Percentiles rank a stretch among this genome's conserved stretches.
phyloP scores from a whole-genome alignment of 345 rosid species.

The Eucalyptus victrix region DNA sequence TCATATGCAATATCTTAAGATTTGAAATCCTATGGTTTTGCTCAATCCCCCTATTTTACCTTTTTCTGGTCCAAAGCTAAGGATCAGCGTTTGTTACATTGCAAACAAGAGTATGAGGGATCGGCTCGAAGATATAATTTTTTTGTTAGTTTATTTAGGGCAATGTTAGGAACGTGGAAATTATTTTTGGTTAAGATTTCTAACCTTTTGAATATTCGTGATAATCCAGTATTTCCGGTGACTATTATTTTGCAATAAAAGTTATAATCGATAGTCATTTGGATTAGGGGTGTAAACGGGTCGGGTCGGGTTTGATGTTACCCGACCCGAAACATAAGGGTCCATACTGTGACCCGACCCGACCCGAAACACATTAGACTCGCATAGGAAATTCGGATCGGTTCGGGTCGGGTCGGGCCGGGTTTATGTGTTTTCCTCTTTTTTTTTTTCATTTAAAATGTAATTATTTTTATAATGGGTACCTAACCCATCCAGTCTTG shows the following conservation, averaged over 20 bases:
- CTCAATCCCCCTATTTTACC: neutral
- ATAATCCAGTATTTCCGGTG: neutral
- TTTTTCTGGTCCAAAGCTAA: neutral
- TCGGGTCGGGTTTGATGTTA: too few species aligned
- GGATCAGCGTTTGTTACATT: neutral
- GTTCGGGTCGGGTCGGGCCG: too few species aligned
- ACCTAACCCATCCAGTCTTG: too few species aligned
- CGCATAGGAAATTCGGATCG: too few species aligned
- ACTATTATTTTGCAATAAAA: neutral
- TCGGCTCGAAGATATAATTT: neutral
- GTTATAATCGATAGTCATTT: neutral
- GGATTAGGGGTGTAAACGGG: too few species aligned
- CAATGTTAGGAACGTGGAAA: neutral
- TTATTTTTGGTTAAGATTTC: neutral
- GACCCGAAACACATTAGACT: too few species aligned
- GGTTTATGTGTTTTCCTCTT: too few species aligned
- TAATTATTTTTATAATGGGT: too few species aligned
- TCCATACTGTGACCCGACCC: too few species aligned
- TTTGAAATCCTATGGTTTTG: neutral
- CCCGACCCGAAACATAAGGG: too few species aligned
- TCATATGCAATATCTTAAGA: too few species aligned
- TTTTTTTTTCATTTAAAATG: too few species aligned
- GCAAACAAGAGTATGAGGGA: neutral
- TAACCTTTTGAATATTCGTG: neutral
- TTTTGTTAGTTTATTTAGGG: neutral